Conservation (phyloP, 257 asterid genomes). For the Ajuga chamaepitys region DNA sequence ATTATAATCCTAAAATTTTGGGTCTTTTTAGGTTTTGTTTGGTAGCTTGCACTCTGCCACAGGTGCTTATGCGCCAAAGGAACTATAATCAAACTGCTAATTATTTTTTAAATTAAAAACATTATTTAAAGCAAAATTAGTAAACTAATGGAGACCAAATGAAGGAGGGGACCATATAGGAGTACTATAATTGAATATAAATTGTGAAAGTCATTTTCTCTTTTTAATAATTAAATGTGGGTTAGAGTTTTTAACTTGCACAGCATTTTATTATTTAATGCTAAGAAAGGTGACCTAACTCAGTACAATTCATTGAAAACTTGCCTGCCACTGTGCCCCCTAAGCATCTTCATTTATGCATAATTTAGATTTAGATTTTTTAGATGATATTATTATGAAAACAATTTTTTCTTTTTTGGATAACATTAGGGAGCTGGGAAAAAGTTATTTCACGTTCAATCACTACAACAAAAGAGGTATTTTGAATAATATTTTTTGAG, state of each 20-base stretch:
- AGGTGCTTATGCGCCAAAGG: slow-evolving; percentile 13
- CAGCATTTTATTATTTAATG: background rate
- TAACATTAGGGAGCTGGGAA: no score
- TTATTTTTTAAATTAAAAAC: background rate
- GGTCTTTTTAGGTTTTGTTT: slow-evolving; percentile 42
- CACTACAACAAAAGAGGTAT: no score
- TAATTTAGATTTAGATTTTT: no score
- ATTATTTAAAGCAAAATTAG: slow-evolving; percentile 9
- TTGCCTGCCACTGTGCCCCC: slow-evolving; percentile 28
- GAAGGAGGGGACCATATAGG: slow-evolving; percentile 21
- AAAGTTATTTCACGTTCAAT: no score
- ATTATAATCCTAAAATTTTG: slow-evolving; percentile 15
- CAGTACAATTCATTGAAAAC: slow-evolving; percentile 4
- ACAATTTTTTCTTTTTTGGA: no score
- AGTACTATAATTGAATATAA: slow-evolving; percentile 9
- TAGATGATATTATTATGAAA: no score
- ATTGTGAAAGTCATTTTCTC: background rate
- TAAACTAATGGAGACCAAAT: slow-evolving; percentile 15
- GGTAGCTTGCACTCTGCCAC: slow-evolving; percentile 35
- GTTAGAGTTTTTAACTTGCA: background rate
- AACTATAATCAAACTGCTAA: slow-evolving; percentile 2
- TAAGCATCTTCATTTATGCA: background rate
- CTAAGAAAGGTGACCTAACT: slow-evolving; percentile 32
- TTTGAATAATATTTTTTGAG: no score
- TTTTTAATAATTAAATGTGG: background rate